Base-by-base conservation (phyloP, 164 flowering plant species). In the Annona cherimola region DNA sequence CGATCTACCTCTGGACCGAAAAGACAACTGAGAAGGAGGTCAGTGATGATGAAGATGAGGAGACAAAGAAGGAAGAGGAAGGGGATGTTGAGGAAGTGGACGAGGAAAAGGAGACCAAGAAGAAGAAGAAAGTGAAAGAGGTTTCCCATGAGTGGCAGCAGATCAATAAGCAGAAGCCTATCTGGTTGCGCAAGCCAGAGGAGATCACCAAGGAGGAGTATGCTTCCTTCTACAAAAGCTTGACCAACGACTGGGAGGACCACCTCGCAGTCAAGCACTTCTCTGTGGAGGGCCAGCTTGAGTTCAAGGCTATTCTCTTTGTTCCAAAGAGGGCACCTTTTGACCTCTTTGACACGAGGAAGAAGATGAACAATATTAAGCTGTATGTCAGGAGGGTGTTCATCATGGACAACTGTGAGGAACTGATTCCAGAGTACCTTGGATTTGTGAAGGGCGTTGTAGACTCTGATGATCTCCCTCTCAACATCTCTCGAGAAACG, bases 281-380 rank as follows among this genome's bases (percentile, higher is more conserved):
- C 84, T 81, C 89, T 11, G 88, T 88, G 12, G 91, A 86, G 69
- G 91, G 89, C 4, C 90, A 87, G 82, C 87, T 87, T 43, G 88
- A 87, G 69, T 87, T 86, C 75, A 87, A 79, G 75, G 90, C 89
- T 20, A 73, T 87, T 26, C 86, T 86, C 63, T 86, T 87, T 67
- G 91, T 87, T 1, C 87, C 89, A 0, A 86, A 76, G 75, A 71
- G 90, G 67, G 90, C 90, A 0, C 90, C 90, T 0, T 87, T 87
- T 20, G 90, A 87, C 50, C 87, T 86, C 20, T 88, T 88, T 61
- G 88, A 88, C 74, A 84, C 88, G 0, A 77, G 80, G 79, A 88
- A 88, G 83, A 86, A 86, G 82, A 59, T 78, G 77, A 88, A 84
- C 87, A 88, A 86, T 81, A 86, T 88, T 74, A 86, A 84, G 77